A percentile compares a stretch with the other conserved stretches of the same genome.
Conservation (phyloP, 2,329 filamentous ascomycete genomes). For the Epichloe scottii region DNA sequence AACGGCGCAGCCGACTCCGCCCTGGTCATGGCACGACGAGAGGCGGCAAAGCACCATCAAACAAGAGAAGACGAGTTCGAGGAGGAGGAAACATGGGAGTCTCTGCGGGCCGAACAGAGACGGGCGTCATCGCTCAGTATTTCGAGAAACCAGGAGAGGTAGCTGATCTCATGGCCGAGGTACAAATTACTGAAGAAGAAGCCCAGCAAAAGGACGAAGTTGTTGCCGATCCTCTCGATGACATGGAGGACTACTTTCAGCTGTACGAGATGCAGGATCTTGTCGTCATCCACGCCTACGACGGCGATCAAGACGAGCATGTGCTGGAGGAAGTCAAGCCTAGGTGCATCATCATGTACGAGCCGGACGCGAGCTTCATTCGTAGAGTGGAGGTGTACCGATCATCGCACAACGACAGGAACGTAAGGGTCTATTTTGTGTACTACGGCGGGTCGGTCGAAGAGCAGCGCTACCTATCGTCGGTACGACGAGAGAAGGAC, state of each 20-base stretch:
- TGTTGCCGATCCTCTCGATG: constrained; percentile 62
- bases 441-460: constrained; percentile 93
- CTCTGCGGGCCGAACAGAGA: constrained; percentile 51
- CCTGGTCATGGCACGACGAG: constrained; percentile 33
- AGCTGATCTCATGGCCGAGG: constrained; percentile 66
- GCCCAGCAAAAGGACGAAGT: constrained; percentile 65
- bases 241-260: constrained; percentile 87
- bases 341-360: constrained; percentile 96
- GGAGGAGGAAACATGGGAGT: constrained; percentile 57
- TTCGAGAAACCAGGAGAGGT: constrained; percentile 79
- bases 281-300: constrained; percentile 82
- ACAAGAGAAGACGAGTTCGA: constrained; percentile 74
- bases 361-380: constrained; percentile 89
- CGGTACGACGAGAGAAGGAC: constrained; percentile 90
- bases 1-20: constrained; percentile 51
- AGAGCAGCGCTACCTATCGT: constrained; percentile 83
- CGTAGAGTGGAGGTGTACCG: constrained; percentile 90
- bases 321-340: constrained; percentile 91
- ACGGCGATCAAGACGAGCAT: constrained; percentile 91
- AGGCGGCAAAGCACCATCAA: constrained; percentile 54
- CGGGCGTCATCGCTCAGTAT: constrained; percentile 61
- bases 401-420: constrained; percentile 80
- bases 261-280: constrained; percentile 86
- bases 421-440: constrained; percentile 89
- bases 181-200: constrained; percentile 70